Percentiles rank a stretch among this genome's conserved stretches.
phyloP scores from a whole-genome alignment of 495 filamentous ascomycete species.

The Trichocladium uniseriatum region DNA sequence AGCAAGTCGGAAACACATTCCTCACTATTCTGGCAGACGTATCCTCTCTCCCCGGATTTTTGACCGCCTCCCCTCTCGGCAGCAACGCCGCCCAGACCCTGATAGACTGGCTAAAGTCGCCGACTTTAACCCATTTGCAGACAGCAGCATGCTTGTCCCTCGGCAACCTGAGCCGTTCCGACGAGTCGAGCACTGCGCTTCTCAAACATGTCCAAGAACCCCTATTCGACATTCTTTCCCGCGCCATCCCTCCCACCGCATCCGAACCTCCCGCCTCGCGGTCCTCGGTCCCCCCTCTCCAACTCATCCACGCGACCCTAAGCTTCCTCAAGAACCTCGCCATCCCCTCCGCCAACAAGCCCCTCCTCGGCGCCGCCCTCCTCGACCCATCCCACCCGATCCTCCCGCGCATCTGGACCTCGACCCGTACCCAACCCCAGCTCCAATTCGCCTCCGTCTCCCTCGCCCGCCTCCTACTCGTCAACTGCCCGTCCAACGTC shows the following conservation, averaged over 20 bases:
- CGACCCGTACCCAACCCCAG: constrained; percentile 49
- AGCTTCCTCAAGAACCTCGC: constrained; percentile 77
- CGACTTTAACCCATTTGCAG: constrained; percentile 42
- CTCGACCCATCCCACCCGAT: constrained; percentile 20
- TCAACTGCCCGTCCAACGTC: constrained; percentile 51
- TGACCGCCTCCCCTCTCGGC: constrained; percentile 24
- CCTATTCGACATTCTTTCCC: constrained; percentile 44
- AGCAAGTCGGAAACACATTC: constrained; percentile 45
- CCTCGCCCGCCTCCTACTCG: constrained; percentile 56
- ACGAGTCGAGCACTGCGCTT: constrained; percentile 50
- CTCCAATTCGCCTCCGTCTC: constrained; percentile 61
- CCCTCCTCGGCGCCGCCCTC: constrained; percentile 41
- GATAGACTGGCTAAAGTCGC: constrained; percentile 36
- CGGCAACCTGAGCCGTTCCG: constrained; percentile 68
- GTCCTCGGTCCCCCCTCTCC: constrained; percentile 22
- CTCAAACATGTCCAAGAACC: constrained; percentile 48
- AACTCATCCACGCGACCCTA: constrained; percentile 56
- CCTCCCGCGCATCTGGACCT: constrained; percentile 52
- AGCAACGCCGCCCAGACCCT: constrained; percentile 41
- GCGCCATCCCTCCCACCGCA: constrained; percentile 15
- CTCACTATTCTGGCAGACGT: constrained; percentile 55
- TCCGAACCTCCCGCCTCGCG: constrained; percentile 1
- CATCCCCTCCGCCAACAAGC: constrained; percentile 55
- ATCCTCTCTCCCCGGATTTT: constrained; percentile 49
- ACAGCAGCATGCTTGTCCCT: constrained; percentile 67